Evolutionary conservation across 768 basidiomycete species (phyloP).

Genomic region (Infundibulicybe gibba): DNA sequence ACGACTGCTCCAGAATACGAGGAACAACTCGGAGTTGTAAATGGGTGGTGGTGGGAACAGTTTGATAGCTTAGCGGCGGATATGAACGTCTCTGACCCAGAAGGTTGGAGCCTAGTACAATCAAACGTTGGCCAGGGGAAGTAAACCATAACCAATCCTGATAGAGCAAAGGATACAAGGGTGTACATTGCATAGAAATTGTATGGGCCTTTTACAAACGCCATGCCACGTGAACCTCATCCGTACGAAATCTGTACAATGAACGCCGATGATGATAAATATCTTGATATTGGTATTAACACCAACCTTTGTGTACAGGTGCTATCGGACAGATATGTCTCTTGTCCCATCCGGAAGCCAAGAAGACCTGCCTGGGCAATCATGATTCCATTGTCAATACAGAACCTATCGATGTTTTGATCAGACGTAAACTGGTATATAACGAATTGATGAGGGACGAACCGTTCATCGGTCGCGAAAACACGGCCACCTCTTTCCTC

Average conservation of each 20-base stretch:
- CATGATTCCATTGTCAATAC: slow-evolving; percentile 99
- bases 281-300: not conserved
- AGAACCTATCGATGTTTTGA: slow-evolving; percentile 57
- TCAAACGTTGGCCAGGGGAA: slow-evolving; percentile 39
- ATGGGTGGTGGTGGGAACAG: slow-evolving; percentile 81
- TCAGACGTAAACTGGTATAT: too few species aligned
- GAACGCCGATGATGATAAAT: slow-evolving; percentile 1
- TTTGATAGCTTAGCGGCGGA: slow-evolving; percentile 45
- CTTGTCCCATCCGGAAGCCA: slow-evolving; percentile 85
- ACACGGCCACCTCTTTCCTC: slow-evolving; percentile 82
- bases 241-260: slow-evolving; percentile 78
- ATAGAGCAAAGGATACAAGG: not conserved
- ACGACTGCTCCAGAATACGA: slow-evolving; percentile 31
- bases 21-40: slow-evolving; percentile 44
- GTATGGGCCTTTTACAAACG: slow-evolving; percentile 23
- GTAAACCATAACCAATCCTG: too few species aligned
- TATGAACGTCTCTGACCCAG: slow-evolving; percentile 38
- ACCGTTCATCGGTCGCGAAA: slow-evolving; percentile 97
- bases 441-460: slow-evolving; percentile 11
- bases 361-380: slow-evolving; percentile 97
- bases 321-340: slow-evolving; percentile 73
- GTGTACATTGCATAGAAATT: not conserved
- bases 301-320: slow-evolving; percentile 88
- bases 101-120: slow-evolving; percentile 48
- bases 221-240: slow-evolving; percentile 92